A percentile compares a stretch with the other conserved stretches of the same genome.
phyloP scores from a whole-genome alignment of 2,329 filamentous ascomycete species.

The Trichoderma afroharzianum region DNA sequence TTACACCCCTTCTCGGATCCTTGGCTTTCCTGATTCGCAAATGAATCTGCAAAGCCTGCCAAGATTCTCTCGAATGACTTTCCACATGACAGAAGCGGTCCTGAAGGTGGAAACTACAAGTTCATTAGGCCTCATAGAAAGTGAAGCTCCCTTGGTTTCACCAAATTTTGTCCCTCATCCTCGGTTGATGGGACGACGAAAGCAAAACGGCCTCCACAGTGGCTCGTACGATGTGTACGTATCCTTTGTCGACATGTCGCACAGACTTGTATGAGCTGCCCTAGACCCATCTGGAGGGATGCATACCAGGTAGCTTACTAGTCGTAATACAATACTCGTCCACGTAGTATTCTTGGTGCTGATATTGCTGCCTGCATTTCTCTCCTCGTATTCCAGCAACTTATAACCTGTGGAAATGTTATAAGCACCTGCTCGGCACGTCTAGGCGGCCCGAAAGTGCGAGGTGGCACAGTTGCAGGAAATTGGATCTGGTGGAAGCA shows the following conservation, averaged over 20 bases:
- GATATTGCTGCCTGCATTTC: not conserved
- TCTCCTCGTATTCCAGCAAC: not conserved
- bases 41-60: not conserved
- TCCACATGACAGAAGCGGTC: not conserved
- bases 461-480: not conserved
- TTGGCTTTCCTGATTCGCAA: not conserved
- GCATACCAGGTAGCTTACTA: not conserved
- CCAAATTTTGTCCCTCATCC: not conserved
- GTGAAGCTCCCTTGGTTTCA: no score
- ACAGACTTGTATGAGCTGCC: not conserved
- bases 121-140: not conserved
- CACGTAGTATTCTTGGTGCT: not conserved
- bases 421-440: not conserved
- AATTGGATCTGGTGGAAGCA: not conserved
- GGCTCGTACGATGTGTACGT: slow-evolving; percentile 6
- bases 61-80: not conserved
- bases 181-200: not conserved
- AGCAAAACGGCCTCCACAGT: not conserved
- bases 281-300: not conserved
- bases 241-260: not conserved
- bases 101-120: not conserved
- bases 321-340: not conserved
- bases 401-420: not conserved
- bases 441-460: not conserved
- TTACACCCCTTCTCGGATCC: not conserved